These are phyloP conservation scores for Scheffersomyces stambukii DNA, from an alignment of 1,139 yeast species.

Conservation along the genomic window DNA sequence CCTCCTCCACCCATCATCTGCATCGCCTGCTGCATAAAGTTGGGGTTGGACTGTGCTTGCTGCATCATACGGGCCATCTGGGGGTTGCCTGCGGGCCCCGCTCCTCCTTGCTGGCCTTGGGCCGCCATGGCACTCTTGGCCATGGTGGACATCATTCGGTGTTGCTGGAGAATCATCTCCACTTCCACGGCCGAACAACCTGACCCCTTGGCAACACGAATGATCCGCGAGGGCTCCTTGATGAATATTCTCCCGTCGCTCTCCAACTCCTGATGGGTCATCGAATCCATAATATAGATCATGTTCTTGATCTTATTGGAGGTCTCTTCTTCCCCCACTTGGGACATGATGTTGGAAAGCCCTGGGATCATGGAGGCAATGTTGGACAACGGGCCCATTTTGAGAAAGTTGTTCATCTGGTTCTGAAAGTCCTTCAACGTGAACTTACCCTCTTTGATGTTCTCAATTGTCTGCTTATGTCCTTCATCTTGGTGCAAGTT, in stretches of 20 bases:
- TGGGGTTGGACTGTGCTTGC: constrained; percentile 48
- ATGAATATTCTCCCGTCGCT: constrained; percentile 82
- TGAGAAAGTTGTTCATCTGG: constrained; percentile 91
- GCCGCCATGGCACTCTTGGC: constrained; percentile 65
- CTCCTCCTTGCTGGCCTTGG: constrained; percentile 40
- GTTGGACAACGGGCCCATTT: constrained; percentile 93
- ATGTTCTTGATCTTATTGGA: constrained; percentile 76
- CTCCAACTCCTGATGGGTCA: constrained; percentile 90
- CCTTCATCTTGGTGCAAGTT: constrained; percentile 65
- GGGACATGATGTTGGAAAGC: constrained; percentile 78
- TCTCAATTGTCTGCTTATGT: constrained; percentile 88
- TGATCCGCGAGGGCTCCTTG: constrained; percentile 78
- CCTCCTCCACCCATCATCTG: constrained; percentile 49
- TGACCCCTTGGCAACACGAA: constrained; percentile 93
- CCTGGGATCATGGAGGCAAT: constrained; percentile 96
- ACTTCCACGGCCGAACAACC: constrained; percentile 93
- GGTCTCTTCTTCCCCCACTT: constrained; percentile 89
- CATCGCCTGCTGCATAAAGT: constrained; percentile 54
- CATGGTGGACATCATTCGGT: constrained; percentile 92
- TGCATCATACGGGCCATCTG: constrained; percentile 46
- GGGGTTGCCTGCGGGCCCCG: constrained; percentile 19
- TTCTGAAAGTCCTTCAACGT: constrained; percentile 89
- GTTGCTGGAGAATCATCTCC: constrained; percentile 89
- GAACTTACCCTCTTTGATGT: constrained; percentile 92
- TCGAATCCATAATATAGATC: constrained; percentile 93